A percentile compares a stretch with the other conserved stretches of the same genome.
Evolutionary conservation across 2,329 filamentous ascomycete species (phyloP).

Genomic region (Sordariomycetes sp.): DNA sequence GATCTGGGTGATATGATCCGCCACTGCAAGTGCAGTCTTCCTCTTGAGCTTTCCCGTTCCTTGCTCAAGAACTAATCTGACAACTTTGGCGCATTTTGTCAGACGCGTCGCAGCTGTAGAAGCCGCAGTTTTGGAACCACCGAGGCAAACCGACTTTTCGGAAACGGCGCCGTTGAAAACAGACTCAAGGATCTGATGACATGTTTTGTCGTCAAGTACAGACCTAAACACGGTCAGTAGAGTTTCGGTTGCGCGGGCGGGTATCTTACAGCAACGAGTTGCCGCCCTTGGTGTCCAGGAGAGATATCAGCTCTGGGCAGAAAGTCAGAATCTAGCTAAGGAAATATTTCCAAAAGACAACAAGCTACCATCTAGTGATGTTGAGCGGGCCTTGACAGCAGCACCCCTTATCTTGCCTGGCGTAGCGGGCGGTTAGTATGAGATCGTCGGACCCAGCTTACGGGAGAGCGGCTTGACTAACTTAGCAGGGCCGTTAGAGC

Average conservation of each 20-base stretch:
- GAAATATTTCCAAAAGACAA: background rate
- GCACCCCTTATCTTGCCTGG: constrained; percentile 23
- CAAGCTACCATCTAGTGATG: constrained; percentile 28
- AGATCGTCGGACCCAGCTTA: background rate
- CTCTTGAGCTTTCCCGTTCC: constrained; percentile 57
- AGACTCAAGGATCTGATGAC: constrained; percentile 69
- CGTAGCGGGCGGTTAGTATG: background rate
- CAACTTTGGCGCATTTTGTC: constrained; percentile 55
- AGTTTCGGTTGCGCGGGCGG: too few relatives aligned
- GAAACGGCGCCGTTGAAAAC: constrained; percentile 59
- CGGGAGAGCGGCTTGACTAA: background rate
- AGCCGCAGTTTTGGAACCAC: constrained; percentile 39
- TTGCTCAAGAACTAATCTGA: constrained; percentile 62
- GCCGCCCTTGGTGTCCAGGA: constrained; percentile 23
- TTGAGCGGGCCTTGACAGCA: constrained; percentile 24
- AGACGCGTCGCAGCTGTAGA: constrained; percentile 47
- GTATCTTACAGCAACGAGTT: constrained; percentile 22
- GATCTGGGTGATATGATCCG: constrained; percentile 73
- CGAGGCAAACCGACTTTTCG: constrained; percentile 57
- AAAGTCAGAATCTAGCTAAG: background rate
- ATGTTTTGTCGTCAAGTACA: constrained; percentile 62
- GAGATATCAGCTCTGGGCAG: constrained; percentile 21
- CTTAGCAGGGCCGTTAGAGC: background rate
- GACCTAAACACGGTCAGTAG: background rate
- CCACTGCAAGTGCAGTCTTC: constrained; percentile 68